These are phyloP conservation scores for Camellia granthamiana DNA, from an alignment of 148 eudicot genomes.

Conservation along the genomic window DNA sequence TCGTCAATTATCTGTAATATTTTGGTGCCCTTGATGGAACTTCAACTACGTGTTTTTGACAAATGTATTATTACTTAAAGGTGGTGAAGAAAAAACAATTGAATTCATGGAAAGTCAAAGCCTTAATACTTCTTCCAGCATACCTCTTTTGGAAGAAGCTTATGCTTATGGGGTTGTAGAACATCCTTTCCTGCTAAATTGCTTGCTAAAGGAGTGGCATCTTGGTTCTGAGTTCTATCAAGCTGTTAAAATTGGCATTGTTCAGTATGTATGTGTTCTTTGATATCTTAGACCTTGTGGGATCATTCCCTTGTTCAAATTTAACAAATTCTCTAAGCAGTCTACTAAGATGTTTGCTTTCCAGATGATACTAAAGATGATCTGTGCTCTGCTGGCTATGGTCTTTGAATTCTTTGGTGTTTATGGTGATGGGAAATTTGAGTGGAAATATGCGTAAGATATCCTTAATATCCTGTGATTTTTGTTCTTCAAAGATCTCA, in stretches of 20 bases:
- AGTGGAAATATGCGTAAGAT: conserved; percentile 96
- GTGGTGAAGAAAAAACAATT: conserved; percentile 88
- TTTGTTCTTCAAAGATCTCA: background rate
- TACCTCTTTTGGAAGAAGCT: conserved; percentile 88
- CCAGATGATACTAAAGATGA: conserved; percentile 96
- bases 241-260: conserved; percentile 95
- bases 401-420: conserved; percentile 66
- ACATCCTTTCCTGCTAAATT: conserved; percentile 91
- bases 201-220: conserved; percentile 74
- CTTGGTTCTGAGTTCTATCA: conserved; percentile 94
- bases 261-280: conserved; percentile 81
- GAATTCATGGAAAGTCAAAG: conserved; percentile 81
- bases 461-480: conserved; percentile 16
- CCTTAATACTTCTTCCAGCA: conserved; percentile 47
- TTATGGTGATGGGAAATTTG: conserved; percentile 94
- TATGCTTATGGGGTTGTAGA: conserved; percentile 84
- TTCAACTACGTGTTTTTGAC: conserved; percentile 12
- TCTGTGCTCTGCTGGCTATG: conserved; percentile 86
- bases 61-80: conserved; percentile 28
- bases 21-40: conserved; percentile 2
- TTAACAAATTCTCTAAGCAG: background rate
- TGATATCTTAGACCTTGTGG: background rate
- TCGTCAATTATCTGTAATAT: too few relatives aligned
- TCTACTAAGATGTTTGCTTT: conserved; percentile 25
- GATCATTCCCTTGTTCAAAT: background rate